These are phyloP conservation scores for Phialemoniopsis sp. DNA, from an alignment of 2,329 filamentous ascomycete genomes.

Conservation along the genomic window DNA sequence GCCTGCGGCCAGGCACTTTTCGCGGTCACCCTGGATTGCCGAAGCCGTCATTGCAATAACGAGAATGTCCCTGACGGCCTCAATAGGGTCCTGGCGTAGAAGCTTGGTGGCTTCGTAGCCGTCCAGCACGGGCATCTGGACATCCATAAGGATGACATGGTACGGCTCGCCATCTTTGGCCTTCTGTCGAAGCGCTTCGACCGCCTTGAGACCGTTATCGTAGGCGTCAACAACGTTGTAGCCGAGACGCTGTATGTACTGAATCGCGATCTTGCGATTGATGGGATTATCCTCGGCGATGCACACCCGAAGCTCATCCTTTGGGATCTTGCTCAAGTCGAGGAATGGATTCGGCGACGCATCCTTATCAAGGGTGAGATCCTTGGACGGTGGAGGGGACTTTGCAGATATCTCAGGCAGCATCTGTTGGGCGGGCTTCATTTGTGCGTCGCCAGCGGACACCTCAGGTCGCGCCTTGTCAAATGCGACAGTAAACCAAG, in stretches of 20 bases:
- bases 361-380: slow-evolving; percentile 23
- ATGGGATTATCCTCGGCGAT: slow-evolving; percentile 95
- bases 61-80: slow-evolving; percentile 75
- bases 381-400: too few species aligned
- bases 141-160: slow-evolving; percentile 91
- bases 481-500: slow-evolving; percentile 80
- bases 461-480: slow-evolving; percentile 69
- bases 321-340: slow-evolving; percentile 69
- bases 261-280: slow-evolving; percentile 90
- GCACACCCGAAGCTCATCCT: slow-evolving; percentile 78
- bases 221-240: slow-evolving; percentile 81
- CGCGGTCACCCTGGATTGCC: slow-evolving; percentile 88
- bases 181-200: slow-evolving; percentile 75
- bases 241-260: slow-evolving; percentile 81
- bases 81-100: slow-evolving; percentile 71
- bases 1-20: slow-evolving; percentile 91
- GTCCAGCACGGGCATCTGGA: slow-evolving; percentile 92
- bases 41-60: slow-evolving; percentile 97
- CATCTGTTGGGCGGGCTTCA: slow-evolving; percentile 15
- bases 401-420: too few species aligned
- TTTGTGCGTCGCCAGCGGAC: slow-evolving; percentile 49
- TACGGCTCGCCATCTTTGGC: slow-evolving; percentile 72
- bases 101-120: slow-evolving; percentile 88
- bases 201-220: slow-evolving; percentile 82
- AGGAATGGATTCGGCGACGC: slow-evolving; percentile 42